A percentile compares a stretch with the other conserved stretches of the same genome.
phyloP scores from a whole-genome alignment of 2,329 filamentous ascomycete genomes.

The Penicillium oxalicum region DNA sequence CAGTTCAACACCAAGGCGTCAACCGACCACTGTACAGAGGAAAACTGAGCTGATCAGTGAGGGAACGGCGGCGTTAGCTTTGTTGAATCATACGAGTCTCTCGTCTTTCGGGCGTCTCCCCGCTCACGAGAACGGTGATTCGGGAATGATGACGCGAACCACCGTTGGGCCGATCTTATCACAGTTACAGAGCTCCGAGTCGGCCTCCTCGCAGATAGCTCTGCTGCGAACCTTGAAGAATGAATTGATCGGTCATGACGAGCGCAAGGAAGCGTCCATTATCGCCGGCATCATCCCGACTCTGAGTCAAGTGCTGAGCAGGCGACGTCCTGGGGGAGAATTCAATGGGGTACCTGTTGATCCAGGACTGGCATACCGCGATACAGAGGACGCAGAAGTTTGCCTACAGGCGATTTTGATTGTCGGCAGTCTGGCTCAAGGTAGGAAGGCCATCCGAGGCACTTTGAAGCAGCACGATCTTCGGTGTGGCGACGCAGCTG shows the following conservation, averaged over 20 bases:
- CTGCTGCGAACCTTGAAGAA: conserved; percentile 75
- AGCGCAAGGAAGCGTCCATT: conserved; percentile 78
- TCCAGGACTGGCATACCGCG: conserved; percentile 27
- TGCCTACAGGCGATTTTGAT: conserved; percentile 76
- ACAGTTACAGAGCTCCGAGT: conserved; percentile 52
- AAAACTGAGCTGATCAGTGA: too few species aligned
- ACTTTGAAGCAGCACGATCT: background rate
- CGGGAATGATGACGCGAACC: conserved; percentile 49
- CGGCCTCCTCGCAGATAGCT: conserved; percentile 39
- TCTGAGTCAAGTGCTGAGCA: conserved; percentile 45
- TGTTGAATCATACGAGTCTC: too few species aligned
- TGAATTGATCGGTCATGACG: conserved; percentile 78
- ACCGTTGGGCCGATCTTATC: conserved; percentile 51
- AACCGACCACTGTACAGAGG: background rate
- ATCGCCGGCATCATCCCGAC: conserved; percentile 57
- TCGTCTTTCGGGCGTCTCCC: conserved; percentile 6
- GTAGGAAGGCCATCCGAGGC: conserved; percentile 41
- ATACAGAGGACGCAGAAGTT: conserved; percentile 60
- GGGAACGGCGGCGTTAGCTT: too few species aligned
- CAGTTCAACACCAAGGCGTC: background rate
- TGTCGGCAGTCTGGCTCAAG: conserved; percentile 77
- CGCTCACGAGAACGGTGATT: conserved; percentile 26
- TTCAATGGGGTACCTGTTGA: conserved; percentile 22
- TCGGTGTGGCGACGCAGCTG: conserved; percentile 10
- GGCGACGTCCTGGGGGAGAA: conserved; percentile 34